Evolutionary conservation across 2,329 filamentous ascomycete species (phyloP), one percentile per base, ranked within the genome.

Genomic region (Aspergillaceae sp.): DNA sequence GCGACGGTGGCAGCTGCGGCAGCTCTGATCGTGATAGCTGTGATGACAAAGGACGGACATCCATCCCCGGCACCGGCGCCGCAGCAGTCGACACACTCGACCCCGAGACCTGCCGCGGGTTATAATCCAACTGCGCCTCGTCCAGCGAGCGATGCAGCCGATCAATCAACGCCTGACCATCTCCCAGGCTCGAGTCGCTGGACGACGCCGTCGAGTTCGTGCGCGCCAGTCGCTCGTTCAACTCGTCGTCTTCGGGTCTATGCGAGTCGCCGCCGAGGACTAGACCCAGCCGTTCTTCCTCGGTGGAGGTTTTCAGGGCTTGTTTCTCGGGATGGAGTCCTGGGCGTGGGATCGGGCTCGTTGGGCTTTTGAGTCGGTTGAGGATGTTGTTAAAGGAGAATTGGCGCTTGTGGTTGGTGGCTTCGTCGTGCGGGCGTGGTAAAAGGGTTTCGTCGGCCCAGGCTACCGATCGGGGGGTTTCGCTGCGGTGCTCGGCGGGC

Each of bases 331-430:
- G 29, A 52, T 60, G 8, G 2, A 19, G 36, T 38, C 8, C 27
- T 38, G n/a, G 7, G 11, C 19, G 26, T 7, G 26, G 36, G 36
- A 38, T 38, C 3, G 11, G 11, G 36, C 9, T 19, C 26, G 36
- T 8, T 38, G 36, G 36, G 7, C 36, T 38, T 48, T 60, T 62
- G 35, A 56, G 53, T 57, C 82, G 77, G 49, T 73, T 72, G 66
- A 96, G 92, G 44, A 95, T 81, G 54, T 86, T 88, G 53, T 90
- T 84, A 74, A 97, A 97, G 11, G 87, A 94, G 69, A 97, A 98
- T 61, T 95, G 87, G 49, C 91, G 78, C 53, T 74, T 78, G 7
- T 84, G 79, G 29, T 72, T 71, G 45, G 64, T 52, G 59, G 57
- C n/a, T 48, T 43, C 43, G 57, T 52, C 42, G 47, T 1, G 19